phyloP scores from a whole-genome alignment of 495 filamentous ascomycete genomes.

The Corynascus novoguineensis region DNA sequence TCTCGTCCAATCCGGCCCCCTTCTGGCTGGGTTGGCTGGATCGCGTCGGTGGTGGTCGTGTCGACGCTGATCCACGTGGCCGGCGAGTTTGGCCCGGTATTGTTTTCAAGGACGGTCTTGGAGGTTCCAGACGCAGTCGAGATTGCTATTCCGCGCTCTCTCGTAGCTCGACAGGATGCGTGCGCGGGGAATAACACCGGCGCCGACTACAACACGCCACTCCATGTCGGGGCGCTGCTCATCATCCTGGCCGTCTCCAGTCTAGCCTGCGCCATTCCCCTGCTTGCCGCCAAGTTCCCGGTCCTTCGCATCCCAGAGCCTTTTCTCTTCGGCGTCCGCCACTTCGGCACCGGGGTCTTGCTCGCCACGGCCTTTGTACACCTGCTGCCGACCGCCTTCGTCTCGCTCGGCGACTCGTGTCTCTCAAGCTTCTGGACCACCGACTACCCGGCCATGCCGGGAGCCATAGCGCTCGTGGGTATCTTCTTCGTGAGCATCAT shows the following conservation, averaged over 20 bases:
- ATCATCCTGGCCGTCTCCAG: conserved; percentile 66
- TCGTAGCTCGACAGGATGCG: conserved; percentile 16
- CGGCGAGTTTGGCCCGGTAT: conserved; percentile 8
- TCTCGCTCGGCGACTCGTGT: conserved; percentile 72
- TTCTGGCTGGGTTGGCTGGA: conserved; percentile 29
- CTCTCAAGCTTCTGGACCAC: conserved; percentile 69
- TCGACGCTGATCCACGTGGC: conserved; percentile 22
- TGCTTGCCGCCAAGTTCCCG: conserved; percentile 47
- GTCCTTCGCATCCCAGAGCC: conserved; percentile 39
- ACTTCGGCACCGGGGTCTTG: conserved; percentile 79
- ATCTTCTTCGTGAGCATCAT: conserved; percentile 68
- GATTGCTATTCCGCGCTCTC: conserved; percentile 1
- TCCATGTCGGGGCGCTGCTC: conserved; percentile 70
- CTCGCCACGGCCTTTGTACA: conserved; percentile 88
- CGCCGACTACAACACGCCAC: conserved; percentile 56
- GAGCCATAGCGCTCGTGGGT: conserved; percentile 67
- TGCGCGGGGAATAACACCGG: conserved; percentile 15
- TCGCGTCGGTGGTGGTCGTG: conserved; percentile 24
- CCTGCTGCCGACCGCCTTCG: conserved; percentile 73
- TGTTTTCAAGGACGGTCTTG: conserved; percentile 3
- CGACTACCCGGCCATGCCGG: conserved; percentile 69
- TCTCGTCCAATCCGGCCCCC: conserved; percentile 11
- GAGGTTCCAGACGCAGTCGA: background rate
- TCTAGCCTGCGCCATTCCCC: conserved; percentile 54
- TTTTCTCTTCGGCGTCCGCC: conserved; percentile 66